Evolutionary conservation across 805 yeast species (phyloP), one percentile per base, ranked within the genome.

Genomic region (Candida namnaoensis): DNA sequence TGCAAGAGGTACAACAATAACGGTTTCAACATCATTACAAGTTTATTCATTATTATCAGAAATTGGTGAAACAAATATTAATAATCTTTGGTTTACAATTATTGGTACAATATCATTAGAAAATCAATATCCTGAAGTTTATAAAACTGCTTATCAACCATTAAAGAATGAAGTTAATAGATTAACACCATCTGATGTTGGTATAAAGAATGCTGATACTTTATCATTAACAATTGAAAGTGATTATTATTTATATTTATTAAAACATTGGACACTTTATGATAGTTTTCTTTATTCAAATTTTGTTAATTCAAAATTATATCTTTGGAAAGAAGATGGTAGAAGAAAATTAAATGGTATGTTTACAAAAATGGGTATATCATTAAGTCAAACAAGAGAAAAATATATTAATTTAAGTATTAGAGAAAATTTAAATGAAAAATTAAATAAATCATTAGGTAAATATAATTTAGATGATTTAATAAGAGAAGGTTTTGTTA

Each of bases 291-390:
- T 78, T 54, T 93, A 90, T 57, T 87, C 96, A n/a, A 81, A 88
- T 45, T 91, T 82, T 54, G 88, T 91, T 32, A 87, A 90, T 53
- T 84, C 98, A 11, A 86, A 88, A 57, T 65, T 93, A 43, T 79
- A 79, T 43, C 65, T 93, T 34, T 93, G 96, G 93, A 82, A 90
- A 30, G 96, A 87, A 54, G 90, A 84, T 44, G 99, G 99, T 6
- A 75, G 82, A 49, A 88, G 86, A 56, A 75, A 80, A 48, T 66
- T 93, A 39, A 95, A 90, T 57, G 88, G 88, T 52, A 72, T 93
- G 76, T 87, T 93, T 65, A 99, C 99, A 2, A 77, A 84, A 51
- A 93, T 95, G 96, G 99, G 99, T 7, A 82, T 93, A 6, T 82
- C 96, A 1, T 67, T 93, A 38, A 82, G 78, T 6, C 80, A 82